phyloP scores from a whole-genome alignment of 352 stramenopile genomes.

The Porosira glacialis region DNA sequence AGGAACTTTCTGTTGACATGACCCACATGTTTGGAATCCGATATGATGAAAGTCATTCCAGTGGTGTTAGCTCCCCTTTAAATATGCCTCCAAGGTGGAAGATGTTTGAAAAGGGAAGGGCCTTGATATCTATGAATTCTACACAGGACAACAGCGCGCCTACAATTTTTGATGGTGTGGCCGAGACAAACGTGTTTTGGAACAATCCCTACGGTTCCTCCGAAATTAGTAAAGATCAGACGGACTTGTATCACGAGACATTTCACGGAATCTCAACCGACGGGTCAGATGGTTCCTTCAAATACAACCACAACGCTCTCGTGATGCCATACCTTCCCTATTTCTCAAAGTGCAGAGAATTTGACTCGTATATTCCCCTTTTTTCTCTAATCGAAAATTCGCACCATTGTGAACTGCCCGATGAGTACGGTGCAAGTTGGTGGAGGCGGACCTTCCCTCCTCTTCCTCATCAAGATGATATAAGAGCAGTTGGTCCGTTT shows the following conservation, averaged over 20 bases:
- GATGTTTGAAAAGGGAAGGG: conserved; percentile 87
- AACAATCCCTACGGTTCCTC: conserved; percentile 69
- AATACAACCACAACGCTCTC: conserved; percentile 72
- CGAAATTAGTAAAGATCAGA: conserved; percentile 86
- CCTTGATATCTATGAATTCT: conserved; percentile 91
- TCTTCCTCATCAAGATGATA: conserved; percentile 92
- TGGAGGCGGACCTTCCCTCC: conserved; percentile 77
- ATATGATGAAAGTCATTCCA: conserved; percentile 75
- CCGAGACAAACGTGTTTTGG: conserved; percentile 67
- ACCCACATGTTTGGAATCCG: conserved; percentile 89
- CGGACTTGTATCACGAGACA: conserved; percentile 92
- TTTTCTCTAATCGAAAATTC: conserved; percentile 88
- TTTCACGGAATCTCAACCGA: conserved; percentile 76
- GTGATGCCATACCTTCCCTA: conserved; percentile 94
- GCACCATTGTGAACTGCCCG: conserved; percentile 84
- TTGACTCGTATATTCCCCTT: conserved; percentile 90
- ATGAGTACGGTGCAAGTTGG: conserved; percentile 47
- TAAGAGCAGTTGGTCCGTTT: conserved; percentile 85
- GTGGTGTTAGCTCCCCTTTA: conserved; percentile 82
- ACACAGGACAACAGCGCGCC: conserved; percentile 81
- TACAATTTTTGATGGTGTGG: conserved; percentile 79
- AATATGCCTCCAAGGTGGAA: conserved; percentile 94
- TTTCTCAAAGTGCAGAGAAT: conserved; percentile 93
- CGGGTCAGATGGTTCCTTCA: conserved; percentile 37
- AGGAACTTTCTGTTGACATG: conserved; percentile 44